Conservation (phyloP, 345 rosid genomes). For the Salix arbutifolia region DNA sequence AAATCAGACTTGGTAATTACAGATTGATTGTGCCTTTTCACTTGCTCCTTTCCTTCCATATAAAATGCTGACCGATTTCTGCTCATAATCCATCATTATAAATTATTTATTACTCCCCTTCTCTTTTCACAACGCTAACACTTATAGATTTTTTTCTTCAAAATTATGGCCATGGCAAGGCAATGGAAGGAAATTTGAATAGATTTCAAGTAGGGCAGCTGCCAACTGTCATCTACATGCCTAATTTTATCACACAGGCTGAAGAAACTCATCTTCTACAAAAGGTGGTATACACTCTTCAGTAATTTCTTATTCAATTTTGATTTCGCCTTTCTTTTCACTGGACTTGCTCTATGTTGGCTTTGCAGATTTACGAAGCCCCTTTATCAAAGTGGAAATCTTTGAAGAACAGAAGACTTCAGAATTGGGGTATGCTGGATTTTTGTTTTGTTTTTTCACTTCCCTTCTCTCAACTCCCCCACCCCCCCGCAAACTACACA, state of each 20-base stretch:
- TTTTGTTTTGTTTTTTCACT: not conserved
- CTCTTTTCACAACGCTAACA: too few relatives aligned
- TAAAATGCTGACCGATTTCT: too few relatives aligned
- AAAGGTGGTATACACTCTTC: slow-evolving; percentile 31
- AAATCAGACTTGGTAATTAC: too few relatives aligned
- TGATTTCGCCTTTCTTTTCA: not conserved
- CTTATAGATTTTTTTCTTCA: not conserved
- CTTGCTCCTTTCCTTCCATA: too few relatives aligned
- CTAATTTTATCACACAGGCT: slow-evolving; percentile 50
- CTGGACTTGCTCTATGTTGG: not conserved
- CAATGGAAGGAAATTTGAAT: slow-evolving; percentile 30
- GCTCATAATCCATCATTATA: too few relatives aligned
- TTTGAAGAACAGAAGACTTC: slow-evolving; percentile 80
- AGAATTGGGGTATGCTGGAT: slow-evolving; percentile 69
- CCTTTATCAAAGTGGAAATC: slow-evolving; percentile 80
- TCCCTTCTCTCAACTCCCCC: not conserved
- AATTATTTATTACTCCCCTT: too few relatives aligned
- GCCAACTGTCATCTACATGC: slow-evolving; percentile 62
- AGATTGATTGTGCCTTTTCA: too few relatives aligned
- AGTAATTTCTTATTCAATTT: not conserved
- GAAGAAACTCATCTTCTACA: slow-evolving; percentile 57
- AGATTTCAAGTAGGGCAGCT: slow-evolving; percentile 51
- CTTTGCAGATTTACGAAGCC: slow-evolving; percentile 53
- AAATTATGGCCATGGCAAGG: not conserved
- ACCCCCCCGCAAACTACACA: not conserved